Conservation (phyloP, 164 flowering plant species). For the Umbilicus rupestris region DNA sequence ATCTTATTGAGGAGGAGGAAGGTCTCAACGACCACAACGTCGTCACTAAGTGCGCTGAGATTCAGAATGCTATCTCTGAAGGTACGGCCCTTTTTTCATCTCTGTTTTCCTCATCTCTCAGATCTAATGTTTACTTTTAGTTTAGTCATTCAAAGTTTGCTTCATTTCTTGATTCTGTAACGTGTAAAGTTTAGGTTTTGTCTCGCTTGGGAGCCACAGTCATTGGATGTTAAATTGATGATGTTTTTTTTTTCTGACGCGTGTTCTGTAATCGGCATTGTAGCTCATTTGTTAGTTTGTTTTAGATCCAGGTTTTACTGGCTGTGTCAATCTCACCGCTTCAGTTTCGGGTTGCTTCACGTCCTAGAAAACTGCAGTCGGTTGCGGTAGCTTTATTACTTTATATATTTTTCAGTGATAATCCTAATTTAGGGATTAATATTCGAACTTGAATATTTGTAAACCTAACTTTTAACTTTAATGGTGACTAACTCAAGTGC, state of each 20-base stretch:
- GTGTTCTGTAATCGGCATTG: too few relatives aligned
- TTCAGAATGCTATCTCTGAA: conserved; percentile 75
- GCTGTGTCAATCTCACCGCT: not conserved
- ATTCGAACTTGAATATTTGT: too few relatives aligned
- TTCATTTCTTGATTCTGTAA: not conserved
- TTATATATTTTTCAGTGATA: not conserved
- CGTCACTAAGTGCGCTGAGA: conserved; percentile 67
- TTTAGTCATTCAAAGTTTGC: not conserved
- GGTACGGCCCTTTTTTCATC: conserved; percentile 24
- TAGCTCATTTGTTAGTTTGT: not conserved
- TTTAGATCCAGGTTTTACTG: not conserved
- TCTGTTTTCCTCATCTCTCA: not conserved
- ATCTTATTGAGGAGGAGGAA: conserved; percentile 70
- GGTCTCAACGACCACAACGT: conserved; percentile 57
- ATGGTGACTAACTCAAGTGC: too few relatives aligned
- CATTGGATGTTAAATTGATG: too few relatives aligned
- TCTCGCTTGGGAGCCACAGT: too few relatives aligned
- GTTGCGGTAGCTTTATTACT: not conserved
- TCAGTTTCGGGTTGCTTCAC: conserved; percentile 3
- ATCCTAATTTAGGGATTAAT: not conserved
- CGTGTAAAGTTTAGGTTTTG: not conserved
- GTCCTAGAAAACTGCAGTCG: not conserved
- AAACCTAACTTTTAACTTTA: too few relatives aligned
- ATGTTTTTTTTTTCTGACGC: too few relatives aligned
- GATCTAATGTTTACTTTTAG: not conserved